Percentiles rank a stretch among this genome's conserved stretches.
Evolutionary conservation across 169 alveolate species (phyloP).

Genomic region (Pseudocohnilembus persalinus): DNA sequence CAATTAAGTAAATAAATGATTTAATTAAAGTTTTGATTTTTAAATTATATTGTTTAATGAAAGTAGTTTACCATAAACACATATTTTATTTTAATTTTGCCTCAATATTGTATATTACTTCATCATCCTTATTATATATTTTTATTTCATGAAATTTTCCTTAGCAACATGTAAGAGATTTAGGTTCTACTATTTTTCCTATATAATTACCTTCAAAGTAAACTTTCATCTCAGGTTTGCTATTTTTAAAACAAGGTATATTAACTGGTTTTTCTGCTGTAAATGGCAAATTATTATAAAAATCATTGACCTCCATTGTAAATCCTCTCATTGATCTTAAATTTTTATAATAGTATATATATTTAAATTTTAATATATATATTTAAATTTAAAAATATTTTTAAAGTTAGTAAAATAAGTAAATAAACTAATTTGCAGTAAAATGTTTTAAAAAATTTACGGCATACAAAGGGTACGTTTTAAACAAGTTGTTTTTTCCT

Average conservation of each 20-base stretch:
- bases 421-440: too few relatives aligned
- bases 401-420: too few relatives aligned
- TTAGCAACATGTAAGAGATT: not conserved
- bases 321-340: slow-evolving; percentile 10
- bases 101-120: not conserved
- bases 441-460: not conserved
- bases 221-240: slow-evolving; percentile 3
- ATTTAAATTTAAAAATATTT: too few relatives aligned
- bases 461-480: slow-evolving; percentile 16
- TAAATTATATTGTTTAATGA: too few relatives aligned
- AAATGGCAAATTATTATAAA: slow-evolving; percentile 22
- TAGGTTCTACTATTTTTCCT: slow-evolving; percentile 22
- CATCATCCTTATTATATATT: slow-evolving; percentile 4
- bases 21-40: not conserved
- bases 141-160: slow-evolving; percentile 27
- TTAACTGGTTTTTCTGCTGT: slow-evolving; percentile 12
- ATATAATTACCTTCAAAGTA: slow-evolving; percentile 21
- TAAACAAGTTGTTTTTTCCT: slow-evolving; percentile 6
- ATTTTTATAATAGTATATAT: too few relatives aligned
- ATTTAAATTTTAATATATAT: too few relatives aligned
- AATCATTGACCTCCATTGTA: slow-evolving; percentile 15
- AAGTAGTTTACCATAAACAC: slow-evolving; percentile 1
- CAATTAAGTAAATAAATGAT: too few relatives aligned
- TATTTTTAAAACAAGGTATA: not conserved
- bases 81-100: slow-evolving; percentile 16